Base-by-base conservation (phyloP, 345 rosid species). In the Bruguiera parviflora region DNA sequence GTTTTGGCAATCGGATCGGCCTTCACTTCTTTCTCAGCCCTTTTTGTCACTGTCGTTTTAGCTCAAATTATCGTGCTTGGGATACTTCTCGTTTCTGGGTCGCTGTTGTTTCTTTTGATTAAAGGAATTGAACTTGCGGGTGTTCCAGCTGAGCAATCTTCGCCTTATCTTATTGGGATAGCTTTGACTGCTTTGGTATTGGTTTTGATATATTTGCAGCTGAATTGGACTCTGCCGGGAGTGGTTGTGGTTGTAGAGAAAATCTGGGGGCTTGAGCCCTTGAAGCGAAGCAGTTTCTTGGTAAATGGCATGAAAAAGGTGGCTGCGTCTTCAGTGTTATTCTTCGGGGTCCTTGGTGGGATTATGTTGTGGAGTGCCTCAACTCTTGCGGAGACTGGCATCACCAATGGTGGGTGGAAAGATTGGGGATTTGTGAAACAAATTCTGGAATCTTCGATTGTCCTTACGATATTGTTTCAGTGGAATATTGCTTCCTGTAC, bases 201-300 rank as follows among this genome's bases (percentile, higher is more conserved):
- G 39, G 51, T 78, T 27, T 39, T 67, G 79, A 31, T 72, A 10
- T 75, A 70, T 77, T 57, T 88, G 58, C 81, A 73, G 28, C 77
- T 88, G 65, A 67, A 74, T 25, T 89, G 92, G 92, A 21, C 56
- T 22, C 79, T 94, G 55, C 85, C 75, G 39, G 55, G 53, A 68
- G 90, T 80, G 8, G 3, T 88, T 19, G 91, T 80, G 39, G 97
- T 89, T 58, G 84, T 83, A 31, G 97, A 94, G 61, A 82, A 91
- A 0, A 71, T 74, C 62, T 89, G 87, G 88, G 97, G 95, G 2
- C 32, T 86, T n/a, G 39, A 73, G 31, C 85, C 98, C 35, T 71
- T 94, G 67, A 81, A 79, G 71, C 74, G 97, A 69, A 91, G 97
- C 67, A 39, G 65, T 21, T 58, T 47, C 43, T 71, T 91, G 71